Percentiles rank a stretch among this genome's conserved stretches.
Conservation (phyloP, 2,329 filamentous ascomycete genomes). For the Aspergillus cejpii region DNA sequence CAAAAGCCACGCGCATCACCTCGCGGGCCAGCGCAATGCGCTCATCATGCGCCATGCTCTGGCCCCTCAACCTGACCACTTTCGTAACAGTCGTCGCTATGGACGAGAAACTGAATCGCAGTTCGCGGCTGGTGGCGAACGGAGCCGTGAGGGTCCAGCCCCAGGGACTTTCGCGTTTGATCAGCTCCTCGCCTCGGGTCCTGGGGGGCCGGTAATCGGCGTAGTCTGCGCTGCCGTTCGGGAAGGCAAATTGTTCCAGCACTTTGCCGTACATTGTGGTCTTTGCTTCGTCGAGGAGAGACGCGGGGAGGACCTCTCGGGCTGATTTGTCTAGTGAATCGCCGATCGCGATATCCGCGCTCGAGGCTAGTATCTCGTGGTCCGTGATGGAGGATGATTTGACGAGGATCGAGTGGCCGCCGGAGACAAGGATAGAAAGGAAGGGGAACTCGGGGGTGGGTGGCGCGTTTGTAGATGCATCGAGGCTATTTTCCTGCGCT, state of each 20-base stretch:
- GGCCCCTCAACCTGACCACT: constrained; percentile 40
- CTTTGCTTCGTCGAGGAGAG: constrained; percentile 48
- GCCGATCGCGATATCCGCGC: constrained; percentile 77
- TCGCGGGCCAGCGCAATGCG: constrained; percentile 63
- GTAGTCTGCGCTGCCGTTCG: constrained; percentile 37
- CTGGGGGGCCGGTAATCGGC: constrained; percentile 53
- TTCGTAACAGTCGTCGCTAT: constrained; percentile 60
- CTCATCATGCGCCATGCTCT: constrained; percentile 50
- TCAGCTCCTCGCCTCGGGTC: constrained; percentile 53
- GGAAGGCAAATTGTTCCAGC: constrained; percentile 75
- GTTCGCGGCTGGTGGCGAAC: constrained; percentile 51
- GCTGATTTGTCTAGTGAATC: constrained; percentile 85
- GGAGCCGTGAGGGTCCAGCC: constrained; percentile 67
- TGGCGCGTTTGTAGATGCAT: constrained; percentile 1
- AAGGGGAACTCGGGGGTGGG: constrained; percentile 65
- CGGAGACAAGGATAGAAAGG: constrained; percentile 79
- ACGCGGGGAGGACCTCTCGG: constrained; percentile 62
- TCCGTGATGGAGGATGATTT: constrained; percentile 61
- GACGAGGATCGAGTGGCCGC: constrained; percentile 84
- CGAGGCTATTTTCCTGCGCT: constrained; percentile 10
- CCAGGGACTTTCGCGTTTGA: constrained; percentile 46
- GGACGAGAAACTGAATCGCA: constrained; percentile 69
- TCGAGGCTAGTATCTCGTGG: constrained; percentile 67
- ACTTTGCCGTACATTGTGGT: constrained; percentile 73
- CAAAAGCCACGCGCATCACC: constrained; percentile 74